Percentiles rank a stretch among this genome's conserved stretches.
These are phyloP conservation scores for Globisporangium emineosum DNA, from an alignment of 352 stramenopile genomes.

Conservation along the genomic window DNA sequence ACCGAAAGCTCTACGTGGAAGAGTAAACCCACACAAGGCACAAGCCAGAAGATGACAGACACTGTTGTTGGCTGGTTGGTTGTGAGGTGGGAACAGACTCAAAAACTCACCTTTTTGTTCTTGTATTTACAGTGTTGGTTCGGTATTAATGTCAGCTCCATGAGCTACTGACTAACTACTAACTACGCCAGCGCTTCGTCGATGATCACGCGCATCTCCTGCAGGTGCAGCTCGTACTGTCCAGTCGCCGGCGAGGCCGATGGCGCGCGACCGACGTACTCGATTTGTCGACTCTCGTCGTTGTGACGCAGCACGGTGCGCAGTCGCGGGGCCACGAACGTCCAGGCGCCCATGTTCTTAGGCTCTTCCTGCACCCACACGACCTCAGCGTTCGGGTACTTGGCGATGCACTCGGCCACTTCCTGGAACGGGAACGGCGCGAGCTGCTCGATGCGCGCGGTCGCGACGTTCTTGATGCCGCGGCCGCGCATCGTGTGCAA, in stretches of 20 bases:
- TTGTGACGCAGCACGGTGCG: constrained; percentile 92
- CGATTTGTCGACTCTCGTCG: constrained; percentile 44
- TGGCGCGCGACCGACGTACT: constrained; percentile 94
- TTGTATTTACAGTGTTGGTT: background rate
- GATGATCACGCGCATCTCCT: constrained; percentile 93
- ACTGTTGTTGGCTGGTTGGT: background rate
- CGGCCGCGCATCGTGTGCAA: constrained; percentile 56
- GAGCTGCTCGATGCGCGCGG: constrained; percentile 77
- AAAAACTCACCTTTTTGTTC: background rate
- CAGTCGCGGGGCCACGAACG: constrained; percentile 91
- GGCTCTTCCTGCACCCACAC: constrained; percentile 98
- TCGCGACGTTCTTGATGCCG: constrained; percentile 62
- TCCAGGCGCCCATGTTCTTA: constrained; percentile 98
- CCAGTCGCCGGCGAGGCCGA: constrained; percentile 96
- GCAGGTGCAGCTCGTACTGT: constrained; percentile 92
- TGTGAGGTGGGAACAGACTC: background rate
- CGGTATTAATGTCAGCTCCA: background rate
- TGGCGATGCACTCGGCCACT: constrained; percentile 85
- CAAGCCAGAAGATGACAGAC: constrained; percentile 2
- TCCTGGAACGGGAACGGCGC: constrained; percentile 98
- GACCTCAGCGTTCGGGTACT: constrained; percentile 95
- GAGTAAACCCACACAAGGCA: background rate
- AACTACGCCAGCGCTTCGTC: constrained; percentile 66
- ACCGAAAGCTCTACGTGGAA: constrained; percentile 61
- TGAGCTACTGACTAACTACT: background rate